phyloP scores from a whole-genome alignment of 2,329 filamentous ascomycete species.

The Colletotrichum simmondsii region DNA sequence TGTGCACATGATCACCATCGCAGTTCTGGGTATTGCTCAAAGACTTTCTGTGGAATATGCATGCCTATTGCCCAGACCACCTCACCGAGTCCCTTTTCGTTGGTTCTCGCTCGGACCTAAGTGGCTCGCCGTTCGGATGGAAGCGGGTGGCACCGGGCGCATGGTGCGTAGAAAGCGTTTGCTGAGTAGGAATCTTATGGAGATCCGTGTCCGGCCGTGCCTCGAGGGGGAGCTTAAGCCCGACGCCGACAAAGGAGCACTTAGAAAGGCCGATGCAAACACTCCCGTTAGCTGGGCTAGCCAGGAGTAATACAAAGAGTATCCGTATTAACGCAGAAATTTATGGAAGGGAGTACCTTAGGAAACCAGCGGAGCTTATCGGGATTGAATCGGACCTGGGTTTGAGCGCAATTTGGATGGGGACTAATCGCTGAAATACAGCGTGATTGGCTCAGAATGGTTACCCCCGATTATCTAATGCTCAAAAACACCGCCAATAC shows the following conservation, averaged over 20 bases:
- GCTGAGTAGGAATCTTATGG: not conserved
- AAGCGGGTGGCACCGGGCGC: constrained; percentile 28
- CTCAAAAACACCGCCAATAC: not conserved
- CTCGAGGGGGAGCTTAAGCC: not conserved
- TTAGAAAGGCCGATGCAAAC: not conserved
- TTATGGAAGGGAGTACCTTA: not conserved
- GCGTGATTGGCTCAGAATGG: not conserved
- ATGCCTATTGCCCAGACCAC: not conserved
- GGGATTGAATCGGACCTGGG: constrained; percentile 18
- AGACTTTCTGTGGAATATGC: not conserved
- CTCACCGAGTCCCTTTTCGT: not conserved
- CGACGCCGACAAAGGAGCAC: not conserved
- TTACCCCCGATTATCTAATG: constrained; percentile 25
- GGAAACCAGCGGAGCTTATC: constrained; percentile 8
- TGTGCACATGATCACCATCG: not conserved
- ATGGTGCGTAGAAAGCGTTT: not conserved
- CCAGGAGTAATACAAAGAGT: not conserved
- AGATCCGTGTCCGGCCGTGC: not conserved
- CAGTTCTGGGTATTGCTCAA: not conserved
- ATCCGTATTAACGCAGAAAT: not conserved
- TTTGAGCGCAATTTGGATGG: not conserved
- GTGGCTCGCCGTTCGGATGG: constrained; percentile 17
- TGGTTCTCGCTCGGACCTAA: not conserved
- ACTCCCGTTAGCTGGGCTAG: not conserved
- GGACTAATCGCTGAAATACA: not conserved